Evolutionary conservation across 148 eudicot genomes (phyloP).

Genomic region (Pharnaceum exiguum): DNA sequence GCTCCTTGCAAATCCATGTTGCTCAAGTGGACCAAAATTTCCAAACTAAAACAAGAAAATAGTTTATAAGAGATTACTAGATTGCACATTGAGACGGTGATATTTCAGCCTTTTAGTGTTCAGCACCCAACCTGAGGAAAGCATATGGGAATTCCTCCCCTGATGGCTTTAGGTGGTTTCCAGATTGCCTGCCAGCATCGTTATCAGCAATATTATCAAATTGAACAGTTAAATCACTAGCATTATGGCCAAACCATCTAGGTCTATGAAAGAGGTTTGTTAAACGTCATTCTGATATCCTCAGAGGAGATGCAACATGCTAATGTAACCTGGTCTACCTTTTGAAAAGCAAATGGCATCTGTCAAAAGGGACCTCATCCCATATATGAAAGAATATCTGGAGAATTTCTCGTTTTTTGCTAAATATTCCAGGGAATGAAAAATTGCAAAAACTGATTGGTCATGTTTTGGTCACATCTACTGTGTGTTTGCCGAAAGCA

Average conservation of each 20-base stretch:
- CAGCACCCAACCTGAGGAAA: constrained; percentile 62
- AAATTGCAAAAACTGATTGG: not conserved
- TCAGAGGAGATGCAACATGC: constrained; percentile 1
- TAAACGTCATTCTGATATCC: not conserved
- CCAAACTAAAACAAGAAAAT: constrained; percentile 48
- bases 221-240: not conserved
- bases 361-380: constrained; percentile 9
- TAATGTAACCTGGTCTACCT: not conserved
- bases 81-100: constrained; percentile 3
- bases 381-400: not conserved
- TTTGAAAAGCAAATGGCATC: constrained; percentile 13
- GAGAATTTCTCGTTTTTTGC: not conserved
- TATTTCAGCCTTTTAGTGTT: not conserved
- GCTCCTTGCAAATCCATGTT: constrained; percentile 84
- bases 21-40: constrained; percentile 74
- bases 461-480: too few species aligned
- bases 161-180: constrained; percentile 64
- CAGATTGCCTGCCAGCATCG: constrained; percentile 45
- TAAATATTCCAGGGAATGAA: constrained; percentile 1
- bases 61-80: constrained; percentile 18
- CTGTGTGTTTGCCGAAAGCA: too few species aligned
- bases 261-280: not conserved
- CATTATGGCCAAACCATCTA: not conserved
- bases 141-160: constrained; percentile 72
- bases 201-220: not conserved